Conservation (phyloP, 2,329 filamentous ascomycete species). For the Aspergillus spinulosporus region DNA sequence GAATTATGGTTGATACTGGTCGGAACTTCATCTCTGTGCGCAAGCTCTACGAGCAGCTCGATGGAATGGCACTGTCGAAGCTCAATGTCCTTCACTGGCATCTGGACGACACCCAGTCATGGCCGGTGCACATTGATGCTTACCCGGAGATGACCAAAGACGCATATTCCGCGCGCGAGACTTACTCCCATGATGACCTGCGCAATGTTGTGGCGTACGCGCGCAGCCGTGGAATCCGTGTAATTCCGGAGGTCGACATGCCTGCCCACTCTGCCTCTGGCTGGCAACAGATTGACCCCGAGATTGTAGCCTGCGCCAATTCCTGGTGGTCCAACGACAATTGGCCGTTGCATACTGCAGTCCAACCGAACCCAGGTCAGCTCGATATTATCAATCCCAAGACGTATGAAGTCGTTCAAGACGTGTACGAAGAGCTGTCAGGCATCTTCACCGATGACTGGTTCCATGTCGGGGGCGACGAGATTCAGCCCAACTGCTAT, state of each 20-base stretch:
- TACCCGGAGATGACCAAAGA: constrained; percentile 57
- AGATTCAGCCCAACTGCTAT: constrained; percentile 58
- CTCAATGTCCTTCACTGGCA: constrained; percentile 62
- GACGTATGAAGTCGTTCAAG: constrained; percentile 56
- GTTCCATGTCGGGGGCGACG: constrained; percentile 59
- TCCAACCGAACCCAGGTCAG: constrained; percentile 59
- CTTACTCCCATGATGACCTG: constrained; percentile 48
- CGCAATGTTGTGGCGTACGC: constrained; percentile 52
- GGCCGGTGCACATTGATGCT: constrained; percentile 52
- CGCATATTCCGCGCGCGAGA: constrained; percentile 54
- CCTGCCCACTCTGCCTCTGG: constrained; percentile 59
- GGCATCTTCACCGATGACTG: constrained; percentile 53
- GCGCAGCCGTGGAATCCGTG: constrained; percentile 57
- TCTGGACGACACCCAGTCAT: constrained; percentile 57
- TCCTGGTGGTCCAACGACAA: constrained; percentile 63
- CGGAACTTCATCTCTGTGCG: constrained; percentile 55
- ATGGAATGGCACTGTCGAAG: constrained; percentile 58
- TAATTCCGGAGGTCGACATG: constrained; percentile 65
- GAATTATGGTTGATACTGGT: constrained; percentile 57
- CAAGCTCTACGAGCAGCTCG: constrained; percentile 57
- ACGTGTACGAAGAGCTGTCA: constrained; percentile 57
- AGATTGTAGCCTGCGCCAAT: constrained; percentile 57
- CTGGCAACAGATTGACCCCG: constrained; percentile 58
- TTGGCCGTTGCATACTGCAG: constrained; percentile 56
- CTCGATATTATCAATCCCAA: constrained; percentile 58